Evolutionary conservation across 805 yeast species (phyloP).

Genomic region (Kuraishia capsulata): DNA sequence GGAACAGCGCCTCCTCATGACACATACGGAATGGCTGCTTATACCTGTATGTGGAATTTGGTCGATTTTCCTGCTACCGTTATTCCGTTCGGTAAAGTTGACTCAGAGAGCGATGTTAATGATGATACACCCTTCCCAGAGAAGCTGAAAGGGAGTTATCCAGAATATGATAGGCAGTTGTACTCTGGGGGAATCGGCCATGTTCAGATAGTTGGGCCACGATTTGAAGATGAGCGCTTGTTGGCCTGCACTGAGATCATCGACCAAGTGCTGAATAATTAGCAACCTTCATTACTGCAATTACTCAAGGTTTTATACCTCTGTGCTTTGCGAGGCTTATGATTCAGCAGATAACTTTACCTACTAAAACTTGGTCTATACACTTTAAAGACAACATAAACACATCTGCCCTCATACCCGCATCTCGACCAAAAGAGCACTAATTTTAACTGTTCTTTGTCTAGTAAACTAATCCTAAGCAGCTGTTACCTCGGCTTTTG

Average conservation of each 20-base stretch:
- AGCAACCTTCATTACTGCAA: background rate
- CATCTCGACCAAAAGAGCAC: no score
- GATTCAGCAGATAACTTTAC: no score
- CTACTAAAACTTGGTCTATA: no score
- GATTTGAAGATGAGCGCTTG: background rate
- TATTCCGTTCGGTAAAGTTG: constrained; percentile 27
- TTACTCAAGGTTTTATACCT: background rate
- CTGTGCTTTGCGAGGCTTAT: no score
- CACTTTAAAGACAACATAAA: no score
- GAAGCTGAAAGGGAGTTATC: background rate
- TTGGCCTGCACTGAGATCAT: background rate
- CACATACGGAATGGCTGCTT: constrained; percentile 9
- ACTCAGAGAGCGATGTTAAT: background rate
- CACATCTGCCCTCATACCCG: no score
- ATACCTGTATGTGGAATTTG: constrained; percentile 11
- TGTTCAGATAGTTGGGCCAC: background rate
- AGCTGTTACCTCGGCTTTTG: no score
- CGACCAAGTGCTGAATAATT: background rate
- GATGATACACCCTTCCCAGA: background rate
- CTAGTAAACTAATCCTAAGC: no score
- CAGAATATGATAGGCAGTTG: background rate
- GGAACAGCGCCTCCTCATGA: constrained; percentile 13
- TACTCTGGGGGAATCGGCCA: background rate
- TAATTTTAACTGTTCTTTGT: no score
- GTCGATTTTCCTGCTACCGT: constrained; percentile 30